Percentiles rank a stretch among this genome's conserved stretches.
Conservation (phyloP, 768 basidiomycete genomes). For the Trametes villosa region DNA sequence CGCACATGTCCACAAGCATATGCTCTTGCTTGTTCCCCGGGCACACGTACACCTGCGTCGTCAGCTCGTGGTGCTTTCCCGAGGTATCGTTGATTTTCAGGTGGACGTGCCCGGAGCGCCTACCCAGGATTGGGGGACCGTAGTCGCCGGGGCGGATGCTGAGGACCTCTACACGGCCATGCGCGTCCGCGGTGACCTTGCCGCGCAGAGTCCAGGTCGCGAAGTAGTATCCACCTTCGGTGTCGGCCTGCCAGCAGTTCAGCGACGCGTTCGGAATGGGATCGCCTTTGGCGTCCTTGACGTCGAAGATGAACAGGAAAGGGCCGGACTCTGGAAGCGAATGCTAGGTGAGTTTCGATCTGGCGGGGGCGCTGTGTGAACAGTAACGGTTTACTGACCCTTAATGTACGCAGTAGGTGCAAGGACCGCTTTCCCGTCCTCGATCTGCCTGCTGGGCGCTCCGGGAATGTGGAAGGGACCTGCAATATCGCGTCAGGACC, state of each 20-base stretch:
- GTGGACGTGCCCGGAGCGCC: conserved; percentile 30
- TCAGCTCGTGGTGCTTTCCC: conserved; percentile 22
- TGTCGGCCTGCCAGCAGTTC: conserved; percentile 34
- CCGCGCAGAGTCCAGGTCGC: conserved; percentile 30
- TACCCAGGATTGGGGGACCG: conserved; percentile 6
- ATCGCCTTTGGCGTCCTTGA: conserved; percentile 29
- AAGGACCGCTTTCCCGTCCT: conserved; percentile 32
- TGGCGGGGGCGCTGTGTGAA: too few relatives aligned
- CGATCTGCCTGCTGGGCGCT: conserved; percentile 27
- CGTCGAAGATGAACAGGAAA: conserved; percentile 23
- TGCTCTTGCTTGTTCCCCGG: conserved; percentile 25
- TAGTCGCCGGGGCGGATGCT: conserved; percentile 30
- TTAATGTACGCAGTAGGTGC: conserved; percentile 22
- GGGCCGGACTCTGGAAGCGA: conserved; percentile 20
- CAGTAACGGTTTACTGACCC: too few relatives aligned
- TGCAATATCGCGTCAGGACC: neutral
- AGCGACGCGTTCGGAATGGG: conserved; percentile 26
- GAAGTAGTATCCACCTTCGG: conserved; percentile 26
- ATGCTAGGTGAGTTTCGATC: neutral
- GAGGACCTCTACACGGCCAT: conserved; percentile 29
- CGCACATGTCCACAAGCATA: conserved; percentile 14
- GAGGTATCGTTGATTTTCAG: conserved; percentile 18
- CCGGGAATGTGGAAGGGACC: conserved; percentile 32
- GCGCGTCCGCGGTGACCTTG: conserved; percentile 24
- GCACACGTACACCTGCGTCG: conserved; percentile 32